Evolutionary conservation across 768 basidiomycete genomes (phyloP).

Genomic region (Agrocybe praecox): DNA sequence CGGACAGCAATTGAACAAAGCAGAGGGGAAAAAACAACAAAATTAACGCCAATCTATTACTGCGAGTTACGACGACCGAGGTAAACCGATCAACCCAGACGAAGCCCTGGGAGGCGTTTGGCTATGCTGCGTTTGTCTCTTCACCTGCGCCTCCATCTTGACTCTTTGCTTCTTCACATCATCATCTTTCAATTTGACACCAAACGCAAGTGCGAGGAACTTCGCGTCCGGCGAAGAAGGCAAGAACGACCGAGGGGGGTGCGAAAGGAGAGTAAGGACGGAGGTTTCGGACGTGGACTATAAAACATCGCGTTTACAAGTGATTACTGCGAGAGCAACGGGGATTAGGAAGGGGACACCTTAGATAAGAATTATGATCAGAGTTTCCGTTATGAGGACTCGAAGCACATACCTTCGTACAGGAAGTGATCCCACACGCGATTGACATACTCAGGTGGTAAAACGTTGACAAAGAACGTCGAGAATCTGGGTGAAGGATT

Average conservation of each 20-base stretch:
- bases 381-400: too few relatives aligned
- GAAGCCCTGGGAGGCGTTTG: too few relatives aligned
- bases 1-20: too few relatives aligned
- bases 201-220: slow-evolving; percentile 63
- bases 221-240: slow-evolving; percentile 62
- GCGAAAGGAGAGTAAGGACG: slow-evolving; percentile 50
- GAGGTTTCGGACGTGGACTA: slow-evolving; percentile 48
- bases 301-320: slow-evolving; percentile 60
- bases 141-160: slow-evolving; percentile 76
- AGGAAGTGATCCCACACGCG: slow-evolving; percentile 85
- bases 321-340: slow-evolving; percentile 67
- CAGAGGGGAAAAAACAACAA: too few relatives aligned
- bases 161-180: slow-evolving; percentile 74
- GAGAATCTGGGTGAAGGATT: slow-evolving; percentile 56
- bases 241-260: slow-evolving; percentile 53
- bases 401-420: slow-evolving; percentile 78
- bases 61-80: too few relatives aligned
- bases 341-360: slow-evolving; percentile 76
- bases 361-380: too few relatives aligned
- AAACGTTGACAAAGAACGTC: slow-evolving; percentile 65
- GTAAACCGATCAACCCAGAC: too few relatives aligned
- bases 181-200: slow-evolving; percentile 77
- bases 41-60: too few relatives aligned
- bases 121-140: slow-evolving; percentile 24
- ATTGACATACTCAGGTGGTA: slow-evolving; percentile 67